phyloP scores from a whole-genome alignment of 371 early-diverging fungal genomes.

The Choanephora cucurbitarum region DNA sequence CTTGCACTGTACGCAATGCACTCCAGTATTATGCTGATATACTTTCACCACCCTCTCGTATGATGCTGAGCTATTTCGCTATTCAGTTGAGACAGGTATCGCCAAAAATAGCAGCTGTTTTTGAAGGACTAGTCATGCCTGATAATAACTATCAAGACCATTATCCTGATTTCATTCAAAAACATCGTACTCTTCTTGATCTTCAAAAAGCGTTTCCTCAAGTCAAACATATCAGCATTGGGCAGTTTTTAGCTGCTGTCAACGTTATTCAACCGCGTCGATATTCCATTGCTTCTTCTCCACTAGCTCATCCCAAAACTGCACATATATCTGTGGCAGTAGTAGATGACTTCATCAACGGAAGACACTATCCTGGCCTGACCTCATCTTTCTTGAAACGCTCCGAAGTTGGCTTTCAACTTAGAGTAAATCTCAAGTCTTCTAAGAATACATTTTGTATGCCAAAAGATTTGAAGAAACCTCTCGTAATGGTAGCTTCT shows the following conservation, averaged over 20 bases:
- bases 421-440: conserved; percentile 39
- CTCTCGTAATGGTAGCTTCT: conserved; percentile 58
- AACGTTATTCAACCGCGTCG: conserved; percentile 51
- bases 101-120: conserved; percentile 31
- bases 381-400: conserved; percentile 33
- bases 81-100: conserved; percentile 31
- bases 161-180: conserved; percentile 41
- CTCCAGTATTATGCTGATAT: conserved; percentile 51
- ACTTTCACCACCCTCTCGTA: conserved; percentile 44
- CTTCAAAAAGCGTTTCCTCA: conserved; percentile 43
- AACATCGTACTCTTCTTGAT: conserved; percentile 49
- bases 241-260: conserved; percentile 47
- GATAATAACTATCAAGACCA: conserved; percentile 28
- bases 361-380: conserved; percentile 39
- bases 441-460: conserved; percentile 37
- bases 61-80: conserved; percentile 39
- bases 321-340: conserved; percentile 42
- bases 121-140: conserved; percentile 34
- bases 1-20: conserved; percentile 51
- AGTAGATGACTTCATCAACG: conserved; percentile 41
- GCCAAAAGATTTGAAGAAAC: conserved; percentile 36
- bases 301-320: conserved; percentile 20
- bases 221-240: conserved; percentile 43
- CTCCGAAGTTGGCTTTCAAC: neutral
- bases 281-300: conserved; percentile 58